Percentiles rank a stretch among this genome's conserved stretches.
Conservation (phyloP, 2,329 filamentous ascomycete species). For the Cladosporium sp. region DNA sequence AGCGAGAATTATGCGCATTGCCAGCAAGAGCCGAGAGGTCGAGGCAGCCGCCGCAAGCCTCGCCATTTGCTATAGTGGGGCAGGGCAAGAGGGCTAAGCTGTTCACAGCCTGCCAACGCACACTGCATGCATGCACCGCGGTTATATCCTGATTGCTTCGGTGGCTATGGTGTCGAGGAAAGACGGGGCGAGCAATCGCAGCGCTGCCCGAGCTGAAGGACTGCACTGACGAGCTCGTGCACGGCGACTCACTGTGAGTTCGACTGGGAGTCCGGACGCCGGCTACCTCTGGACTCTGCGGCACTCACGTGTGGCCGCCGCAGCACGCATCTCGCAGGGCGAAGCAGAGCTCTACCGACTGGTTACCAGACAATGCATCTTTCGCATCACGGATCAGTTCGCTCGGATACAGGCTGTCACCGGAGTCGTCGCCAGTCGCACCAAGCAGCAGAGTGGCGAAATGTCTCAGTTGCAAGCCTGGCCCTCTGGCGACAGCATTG, state of each 20-base stretch:
- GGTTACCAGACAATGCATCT: not conserved
- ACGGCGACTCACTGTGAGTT: not conserved
- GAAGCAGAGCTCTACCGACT: not conserved
- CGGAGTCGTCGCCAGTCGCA: not conserved
- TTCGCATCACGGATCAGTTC: not conserved
- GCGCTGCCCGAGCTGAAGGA: not conserved
- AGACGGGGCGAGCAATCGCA: not conserved
- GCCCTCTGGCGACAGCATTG: not conserved
- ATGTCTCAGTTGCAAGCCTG: not conserved
- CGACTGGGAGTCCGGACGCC: not conserved
- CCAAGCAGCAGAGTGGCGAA: not conserved
- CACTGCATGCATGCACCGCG: conserved; percentile 3
- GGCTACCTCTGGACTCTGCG: not conserved
- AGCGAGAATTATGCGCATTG: not conserved
- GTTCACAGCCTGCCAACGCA: conserved; percentile 5
- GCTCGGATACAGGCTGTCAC: not conserved
- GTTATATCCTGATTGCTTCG: not conserved
- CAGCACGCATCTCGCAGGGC: not conserved
- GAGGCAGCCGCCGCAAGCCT: not conserved
- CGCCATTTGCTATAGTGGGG: not conserved
- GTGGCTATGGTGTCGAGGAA: not conserved
- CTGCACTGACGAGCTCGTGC: not conserved
- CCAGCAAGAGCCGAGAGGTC: conserved; percentile 2
- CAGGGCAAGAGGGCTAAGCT: not conserved
- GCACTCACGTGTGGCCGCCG: not conserved